Evolutionary conservation across 768 basidiomycete species (phyloP), one percentile per base, ranked within the genome.

Genomic region (Panus rudis): DNA sequence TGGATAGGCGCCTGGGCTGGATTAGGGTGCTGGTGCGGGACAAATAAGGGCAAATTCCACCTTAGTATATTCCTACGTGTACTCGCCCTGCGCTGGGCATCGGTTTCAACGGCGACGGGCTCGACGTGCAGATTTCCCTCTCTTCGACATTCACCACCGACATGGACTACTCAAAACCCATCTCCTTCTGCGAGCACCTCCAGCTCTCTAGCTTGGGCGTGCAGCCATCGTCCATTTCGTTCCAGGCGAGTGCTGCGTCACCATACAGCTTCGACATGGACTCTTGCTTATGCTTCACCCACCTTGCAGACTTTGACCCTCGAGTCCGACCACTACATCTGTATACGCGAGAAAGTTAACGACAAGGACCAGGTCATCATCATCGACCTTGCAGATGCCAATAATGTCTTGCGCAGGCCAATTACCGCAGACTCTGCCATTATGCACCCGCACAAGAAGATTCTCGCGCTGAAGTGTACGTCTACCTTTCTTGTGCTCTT

Each of bases 381-480:
- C 61, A 87, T 99, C 60, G 94, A 98, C 81, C 83, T 99, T 51
- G 73, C 85, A 48, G 91, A 98, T 64, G 91, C 93, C 56, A 97
- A 97, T 71, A 90, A 94, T 84, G 88, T 98, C 56, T 77, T 93
- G 43, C 84, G 92, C 47, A 75, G 92, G 54, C 92, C 92, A 49
- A 98, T 99, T 58, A 86, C 89, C 20, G 96, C 96, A n/a, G 96
- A 99, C 63, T 91, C 90, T 28, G 94, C 96, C 44, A 96, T 99
- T 55, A 98, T 99, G 94, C 92, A 97, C 60, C 91, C 90, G 31
- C 79, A 77, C 48, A 81, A 94, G 70, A 98, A 97, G 78, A 91
- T 98, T 64, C 78, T 99, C 45, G 96, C 96, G 3, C 64, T 99
- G 39, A 93, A 92, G 74, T 84, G 93, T 84, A 14, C 11, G 44